Evolutionary conservation across 768 basidiomycete genomes (phyloP), one percentile per base, ranked within the genome.

Genomic region (Calocera viscosa): DNA sequence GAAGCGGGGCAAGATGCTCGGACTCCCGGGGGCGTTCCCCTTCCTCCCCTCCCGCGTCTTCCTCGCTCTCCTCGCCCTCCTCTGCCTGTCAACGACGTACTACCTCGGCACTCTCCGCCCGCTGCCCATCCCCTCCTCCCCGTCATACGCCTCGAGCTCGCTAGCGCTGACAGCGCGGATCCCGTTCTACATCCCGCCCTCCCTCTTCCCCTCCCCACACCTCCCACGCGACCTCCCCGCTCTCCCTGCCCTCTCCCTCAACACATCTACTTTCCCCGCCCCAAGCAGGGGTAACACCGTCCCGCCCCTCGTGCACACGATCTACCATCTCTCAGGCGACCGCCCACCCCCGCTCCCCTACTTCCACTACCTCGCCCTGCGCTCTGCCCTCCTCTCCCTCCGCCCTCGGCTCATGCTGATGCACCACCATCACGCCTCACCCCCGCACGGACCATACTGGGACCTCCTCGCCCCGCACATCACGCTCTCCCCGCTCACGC

Each of bases 261-360:
- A 38, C 53, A 60, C 53, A 2, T 28, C 26, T 26, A 10, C 53
- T 22, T 60, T 60, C 26, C 53, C 53, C 30, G 22, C 11, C 11
- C 53, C 53, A 19, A 22, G 7, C 11, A 26, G 19, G 53, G 53
- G 30, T 26, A 60, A 60, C 26, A 11, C 5, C 11, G 53, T 60
- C 24, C 53, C 53, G 14, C 53, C 53, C 7, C 2, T 60, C 5
- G 53, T 60, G 53, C 53, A 60, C 30, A 60, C 53, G 14, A 60
- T 60, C 53, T 60, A 60, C 53, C 53, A 60, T 19, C 53, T 60
- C 53, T 60, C 53, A 16, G 53, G 53, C 53, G 53, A 26, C 53
- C 53, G 22, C 24, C 53, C 53, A 10, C 53, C 53, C 26, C 14
- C 73, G 26, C 73, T 75, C 49, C 73, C 74, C 2, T 75, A 75